Conservation (phyloP, 306 rosid species). For the Prinsepia uniflora region DNA sequence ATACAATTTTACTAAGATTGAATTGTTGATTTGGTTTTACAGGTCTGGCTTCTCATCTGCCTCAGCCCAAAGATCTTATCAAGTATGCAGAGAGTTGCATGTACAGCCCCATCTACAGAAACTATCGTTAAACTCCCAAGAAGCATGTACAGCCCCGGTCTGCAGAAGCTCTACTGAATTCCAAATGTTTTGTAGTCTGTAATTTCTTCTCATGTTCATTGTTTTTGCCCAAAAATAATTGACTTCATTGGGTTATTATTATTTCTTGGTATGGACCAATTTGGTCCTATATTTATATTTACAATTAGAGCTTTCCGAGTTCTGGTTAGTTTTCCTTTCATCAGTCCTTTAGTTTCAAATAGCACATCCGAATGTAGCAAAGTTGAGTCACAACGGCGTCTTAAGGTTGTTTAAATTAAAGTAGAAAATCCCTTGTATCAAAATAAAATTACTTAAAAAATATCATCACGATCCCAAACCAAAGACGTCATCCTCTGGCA, state of each 20-base stretch:
- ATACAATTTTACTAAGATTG: not conserved
- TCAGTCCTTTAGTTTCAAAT: not conserved
- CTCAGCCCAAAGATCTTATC: constrained; percentile 87
- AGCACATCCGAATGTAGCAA: no score
- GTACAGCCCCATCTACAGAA: constrained; percentile 89
- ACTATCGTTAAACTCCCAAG: constrained; percentile 57
- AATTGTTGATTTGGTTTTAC: constrained; percentile 20
- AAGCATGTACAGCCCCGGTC: constrained; percentile 85
- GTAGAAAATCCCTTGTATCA: no score
- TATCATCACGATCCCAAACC: no score
- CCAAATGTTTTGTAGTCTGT: not conserved
- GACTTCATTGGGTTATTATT: not conserved
- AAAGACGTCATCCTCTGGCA: no score
- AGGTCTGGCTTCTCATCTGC: constrained; percentile 94
- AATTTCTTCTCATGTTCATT: not conserved
- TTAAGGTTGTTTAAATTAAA: no score
- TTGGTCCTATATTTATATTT: not conserved
- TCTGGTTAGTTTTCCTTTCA: not conserved
- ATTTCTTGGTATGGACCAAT: not conserved
- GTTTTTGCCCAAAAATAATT: not conserved
- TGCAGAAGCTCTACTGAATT: constrained; percentile 60
- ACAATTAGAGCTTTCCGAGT: not conserved
- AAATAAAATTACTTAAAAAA: no score
- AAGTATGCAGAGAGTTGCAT: constrained; percentile 91
- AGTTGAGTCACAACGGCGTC: no score